phyloP scores from a whole-genome alignment of 2,329 filamentous ascomycete genomes.

The Magnaporthiopsis rhizophila region DNA sequence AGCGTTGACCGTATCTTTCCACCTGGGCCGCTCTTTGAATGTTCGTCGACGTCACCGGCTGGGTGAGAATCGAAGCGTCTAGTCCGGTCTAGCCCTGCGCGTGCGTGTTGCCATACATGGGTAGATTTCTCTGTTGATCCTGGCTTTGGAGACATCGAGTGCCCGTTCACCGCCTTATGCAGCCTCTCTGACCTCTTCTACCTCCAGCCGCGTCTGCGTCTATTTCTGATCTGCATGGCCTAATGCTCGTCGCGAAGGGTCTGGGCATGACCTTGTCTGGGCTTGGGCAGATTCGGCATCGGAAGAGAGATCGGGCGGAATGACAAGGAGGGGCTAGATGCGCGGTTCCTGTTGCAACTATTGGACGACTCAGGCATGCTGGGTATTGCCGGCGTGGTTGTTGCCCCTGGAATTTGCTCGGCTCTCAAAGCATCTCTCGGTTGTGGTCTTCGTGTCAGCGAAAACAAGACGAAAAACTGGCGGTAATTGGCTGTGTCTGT shows the following conservation, averaged over 20 bases:
- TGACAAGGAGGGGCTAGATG: too few species aligned
- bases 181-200: too few species aligned
- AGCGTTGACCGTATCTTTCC: background rate
- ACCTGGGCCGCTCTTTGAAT: background rate
- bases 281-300: background rate
- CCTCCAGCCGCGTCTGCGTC: background rate
- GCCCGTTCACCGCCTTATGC: background rate
- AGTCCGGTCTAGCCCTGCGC: background rate
- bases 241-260: background rate
- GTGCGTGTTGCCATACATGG: too few species aligned
- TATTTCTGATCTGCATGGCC: background rate
- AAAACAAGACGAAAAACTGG: too few species aligned
- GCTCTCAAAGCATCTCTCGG: too few species aligned
- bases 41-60: background rate
- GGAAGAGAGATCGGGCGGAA: background rate
- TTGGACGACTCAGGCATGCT: too few species aligned
- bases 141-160: too few species aligned
- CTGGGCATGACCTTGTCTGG: background rate
- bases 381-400: too few species aligned
- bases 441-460: too few species aligned
- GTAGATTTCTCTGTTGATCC: background rate
- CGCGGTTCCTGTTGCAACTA: too few species aligned
- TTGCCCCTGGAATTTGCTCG: too few species aligned
- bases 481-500: too few species aligned
- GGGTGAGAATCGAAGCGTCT: background rate